Conservation (phyloP, 257 asterid genomes). For the Forsythia suspensa region DNA sequence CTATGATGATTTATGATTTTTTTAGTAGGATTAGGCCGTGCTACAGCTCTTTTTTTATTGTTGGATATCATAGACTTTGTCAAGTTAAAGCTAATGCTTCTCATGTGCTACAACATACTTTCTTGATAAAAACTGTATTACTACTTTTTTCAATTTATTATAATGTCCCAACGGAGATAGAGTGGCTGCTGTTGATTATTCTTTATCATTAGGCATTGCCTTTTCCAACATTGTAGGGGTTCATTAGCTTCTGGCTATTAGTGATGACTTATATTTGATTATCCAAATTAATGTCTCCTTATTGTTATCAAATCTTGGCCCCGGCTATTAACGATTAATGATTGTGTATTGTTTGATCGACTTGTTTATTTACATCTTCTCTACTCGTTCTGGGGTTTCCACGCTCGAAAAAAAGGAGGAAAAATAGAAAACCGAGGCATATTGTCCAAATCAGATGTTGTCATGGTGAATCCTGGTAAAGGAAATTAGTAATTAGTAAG, state of each 20-base stretch:
- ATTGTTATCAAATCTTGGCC: background rate
- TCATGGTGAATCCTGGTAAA: background rate
- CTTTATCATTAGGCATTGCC: slow-evolving; percentile 29
- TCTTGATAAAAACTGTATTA: slow-evolving; percentile 17
- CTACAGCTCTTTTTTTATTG: slow-evolving; percentile 20
- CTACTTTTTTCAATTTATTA: slow-evolving; percentile 20
- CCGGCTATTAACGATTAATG: no score
- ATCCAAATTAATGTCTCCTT: slow-evolving; percentile 26
- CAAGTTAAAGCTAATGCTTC: slow-evolving; percentile 38
- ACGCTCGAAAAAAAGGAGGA: no score
- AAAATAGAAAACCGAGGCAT: no score
- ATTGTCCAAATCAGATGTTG: no score
- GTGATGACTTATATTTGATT: slow-evolving; percentile 21
- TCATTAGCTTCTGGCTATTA: slow-evolving; percentile 30
- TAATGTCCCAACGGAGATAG: slow-evolving; percentile 5
- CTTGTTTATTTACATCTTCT: background rate
- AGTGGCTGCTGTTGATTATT: slow-evolving; percentile 38
- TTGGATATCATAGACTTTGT: slow-evolving; percentile 27
- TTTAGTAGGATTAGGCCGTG: slow-evolving; percentile 22
- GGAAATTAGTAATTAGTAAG: background rate
- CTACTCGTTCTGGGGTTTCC: no score
- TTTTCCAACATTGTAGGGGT: slow-evolving; percentile 54
- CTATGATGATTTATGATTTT: slow-evolving; percentile 16
- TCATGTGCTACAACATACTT: slow-evolving; percentile 48
- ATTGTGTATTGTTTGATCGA: background rate